Percentiles rank a stretch among this genome's conserved stretches.
phyloP scores from a whole-genome alignment of 352 stramenopile genomes.

The Lagenidium giganteum region DNA sequence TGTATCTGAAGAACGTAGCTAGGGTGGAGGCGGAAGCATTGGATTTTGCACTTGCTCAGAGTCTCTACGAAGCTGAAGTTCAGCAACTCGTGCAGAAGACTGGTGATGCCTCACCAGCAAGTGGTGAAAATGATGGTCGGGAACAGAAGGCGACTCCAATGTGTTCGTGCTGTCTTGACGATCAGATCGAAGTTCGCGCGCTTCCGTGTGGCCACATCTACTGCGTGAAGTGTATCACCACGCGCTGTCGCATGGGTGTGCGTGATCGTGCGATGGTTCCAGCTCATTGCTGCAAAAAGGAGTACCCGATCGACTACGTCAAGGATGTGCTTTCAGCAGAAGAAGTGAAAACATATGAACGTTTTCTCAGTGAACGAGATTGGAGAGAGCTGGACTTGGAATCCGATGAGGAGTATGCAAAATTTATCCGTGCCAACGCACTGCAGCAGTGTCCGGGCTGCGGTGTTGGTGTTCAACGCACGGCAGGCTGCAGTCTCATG shows the following conservation, averaged over 20 bases:
- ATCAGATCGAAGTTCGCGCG: constrained; percentile 16
- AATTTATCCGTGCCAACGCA: constrained; percentile 21
- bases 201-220: constrained; percentile 62
- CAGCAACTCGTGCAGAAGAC: too few species aligned
- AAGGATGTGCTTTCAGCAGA: constrained; percentile 21
- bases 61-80: too few species aligned
- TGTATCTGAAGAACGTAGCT: too few species aligned
- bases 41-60: too few species aligned
- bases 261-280: constrained; percentile 50
- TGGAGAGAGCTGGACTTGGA: constrained; percentile 38
- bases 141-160: constrained; percentile 35
- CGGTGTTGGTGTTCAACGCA: constrained; percentile 54
- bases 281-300: constrained; percentile 65
- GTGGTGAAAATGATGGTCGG: too few species aligned
- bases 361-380: constrained; percentile 45
- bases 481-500: constrained; percentile 52
- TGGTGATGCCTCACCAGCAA: too few species aligned
- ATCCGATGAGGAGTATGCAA: constrained; percentile 59
- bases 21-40: too few species aligned
- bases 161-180: constrained; percentile 33
- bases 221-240: constrained; percentile 43
- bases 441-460: constrained; percentile 64
- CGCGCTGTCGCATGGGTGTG: constrained; percentile 47
- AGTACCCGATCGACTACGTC: constrained; percentile 66
- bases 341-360: constrained; percentile 38